phyloP scores from a whole-genome alignment of 2,329 filamentous ascomycete species.

The Aspergillus versicolor region DNA sequence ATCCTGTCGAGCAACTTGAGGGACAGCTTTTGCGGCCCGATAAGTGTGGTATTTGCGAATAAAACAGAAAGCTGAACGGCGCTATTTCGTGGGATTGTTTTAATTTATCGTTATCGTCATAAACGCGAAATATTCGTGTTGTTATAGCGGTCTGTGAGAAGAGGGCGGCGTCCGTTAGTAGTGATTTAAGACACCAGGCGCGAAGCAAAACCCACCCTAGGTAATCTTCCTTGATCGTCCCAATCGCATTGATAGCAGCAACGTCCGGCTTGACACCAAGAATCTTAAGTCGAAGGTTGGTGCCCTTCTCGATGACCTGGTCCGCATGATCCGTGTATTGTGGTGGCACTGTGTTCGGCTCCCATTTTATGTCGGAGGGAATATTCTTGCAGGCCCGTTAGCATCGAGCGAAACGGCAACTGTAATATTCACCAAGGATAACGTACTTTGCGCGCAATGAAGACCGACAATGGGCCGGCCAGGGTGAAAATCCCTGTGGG shows the following conservation, averaged over 20 bases:
- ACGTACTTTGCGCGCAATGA: conserved; percentile 68
- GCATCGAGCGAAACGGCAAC: not conserved
- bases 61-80: conserved; percentile 1
- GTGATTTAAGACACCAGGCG: not conserved
- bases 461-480: conserved; percentile 49
- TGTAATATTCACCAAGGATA: conserved; percentile 11
- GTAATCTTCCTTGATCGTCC: conserved; percentile 82
- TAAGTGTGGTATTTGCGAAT: not conserved
- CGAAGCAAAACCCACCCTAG: conserved; percentile 42
- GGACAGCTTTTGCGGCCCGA: not conserved
- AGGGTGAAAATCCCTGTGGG: conserved; percentile 74
- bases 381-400: conserved; percentile 53
- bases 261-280: conserved; percentile 93
- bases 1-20: not conserved
- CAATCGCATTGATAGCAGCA: conserved; percentile 93
- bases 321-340: conserved; percentile 96
- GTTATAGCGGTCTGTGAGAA: conserved; percentile 30
- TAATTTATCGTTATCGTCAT: conserved; percentile 18
- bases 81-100: conserved; percentile 13
- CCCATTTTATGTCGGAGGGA: conserved; percentile 87
- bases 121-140: conserved; percentile 24
- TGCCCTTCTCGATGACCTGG: conserved; percentile 88
- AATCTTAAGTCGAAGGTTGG: conserved; percentile 90
- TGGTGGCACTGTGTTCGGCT: conserved; percentile 92
- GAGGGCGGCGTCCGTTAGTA: conserved; percentile 14